phyloP scores from a whole-genome alignment of 306 rosid species.

The Alnus rubra region DNA sequence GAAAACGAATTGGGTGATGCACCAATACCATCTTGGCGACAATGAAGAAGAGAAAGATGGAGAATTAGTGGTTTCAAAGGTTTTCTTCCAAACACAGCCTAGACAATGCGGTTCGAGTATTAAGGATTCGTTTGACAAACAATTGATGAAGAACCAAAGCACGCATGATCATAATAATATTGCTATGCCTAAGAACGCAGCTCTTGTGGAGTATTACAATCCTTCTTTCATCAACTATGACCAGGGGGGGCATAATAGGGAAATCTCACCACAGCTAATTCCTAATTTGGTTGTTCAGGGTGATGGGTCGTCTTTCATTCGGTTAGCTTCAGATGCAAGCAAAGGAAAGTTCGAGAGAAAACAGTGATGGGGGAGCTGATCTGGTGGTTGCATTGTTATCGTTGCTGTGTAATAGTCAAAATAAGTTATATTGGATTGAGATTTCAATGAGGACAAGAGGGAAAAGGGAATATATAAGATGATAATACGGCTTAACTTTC shows the following conservation, averaged over 20 bases:
- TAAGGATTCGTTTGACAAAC: conserved; percentile 44
- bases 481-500: neutral
- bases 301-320: conserved; percentile 61
- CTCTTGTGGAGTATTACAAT: conserved; percentile 44
- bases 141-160: conserved; percentile 22
- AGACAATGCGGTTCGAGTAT: conserved; percentile 61
- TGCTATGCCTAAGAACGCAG: conserved; percentile 31
- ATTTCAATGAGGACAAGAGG: conserved; percentile 21
- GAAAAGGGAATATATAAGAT: neutral
- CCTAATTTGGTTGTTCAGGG: conserved; percentile 64
- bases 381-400: conserved; percentile 6
- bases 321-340: conserved; percentile 55
- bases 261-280: conserved; percentile 54
- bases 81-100: conserved; percentile 88
- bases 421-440: conserved; percentile 19
- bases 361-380: conserved; percentile 27
- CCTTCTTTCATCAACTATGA: conserved; percentile 49
- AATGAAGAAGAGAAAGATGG: conserved; percentile 92
- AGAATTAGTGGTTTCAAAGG: conserved; percentile 78
- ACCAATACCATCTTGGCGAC: conserved; percentile 84
- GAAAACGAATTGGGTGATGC: conserved; percentile 96
- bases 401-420: conserved; percentile 24
- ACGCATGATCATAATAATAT: conserved; percentile 4
- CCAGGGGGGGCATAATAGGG: conserved; percentile 43
- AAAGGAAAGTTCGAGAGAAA: conserved; percentile 52